Evolutionary conservation across 2,329 filamentous ascomycete genomes (phyloP), one percentile per base, ranked within the genome.

Genomic region (Stachybotrys chlorohalonatus): DNA sequence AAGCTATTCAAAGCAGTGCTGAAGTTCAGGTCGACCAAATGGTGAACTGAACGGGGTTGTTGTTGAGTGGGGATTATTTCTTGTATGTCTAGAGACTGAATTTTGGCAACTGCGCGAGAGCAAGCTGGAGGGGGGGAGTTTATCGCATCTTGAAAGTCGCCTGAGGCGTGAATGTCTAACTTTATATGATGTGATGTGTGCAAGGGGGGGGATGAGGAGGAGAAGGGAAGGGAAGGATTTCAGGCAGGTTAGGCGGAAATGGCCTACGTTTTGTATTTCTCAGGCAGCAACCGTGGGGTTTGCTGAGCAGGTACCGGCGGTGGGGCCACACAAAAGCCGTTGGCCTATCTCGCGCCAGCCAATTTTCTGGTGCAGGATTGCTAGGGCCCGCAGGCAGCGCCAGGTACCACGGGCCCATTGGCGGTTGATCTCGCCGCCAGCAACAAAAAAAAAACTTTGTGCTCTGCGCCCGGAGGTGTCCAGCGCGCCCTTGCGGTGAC

Each of bases 1-100:
- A 71, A 75, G 78, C 76, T 78, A 68, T 67, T 66, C 70, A 75
- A 73, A 79, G 82, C 81, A 74, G 74, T 73, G 78, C 78, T 79
- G 66, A 75, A 84, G 82, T 86, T 86, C 85, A 88, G 83, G 68
- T 82, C 80, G 73, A 81, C 82, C 81, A 73, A 73, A 76, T 76
- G 71, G 79, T 80, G 81, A 80, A 63, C 67, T 73, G 67, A 69
- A 67, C 59, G 57, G 59, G 67, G 67, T 59, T 68, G 62, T 73
- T 70, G 76, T 73, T 70, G 76, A 79, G 78, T 74, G 74, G 79
- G 66, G 75, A 71, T 63, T 62, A 63, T 60, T 62, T 59, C 68
- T 66, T 69, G 66, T 58, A 62, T 65, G 60, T 70, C 69, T 70
- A 65, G 64, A 62, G 76, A 80, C 72, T 70, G 66, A 80, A 83